Evolutionary conservation across 352 stramenopile genomes (phyloP), one percentile per base, ranked within the genome.

Genomic region (Phytophthora pseudosyringae): DNA sequence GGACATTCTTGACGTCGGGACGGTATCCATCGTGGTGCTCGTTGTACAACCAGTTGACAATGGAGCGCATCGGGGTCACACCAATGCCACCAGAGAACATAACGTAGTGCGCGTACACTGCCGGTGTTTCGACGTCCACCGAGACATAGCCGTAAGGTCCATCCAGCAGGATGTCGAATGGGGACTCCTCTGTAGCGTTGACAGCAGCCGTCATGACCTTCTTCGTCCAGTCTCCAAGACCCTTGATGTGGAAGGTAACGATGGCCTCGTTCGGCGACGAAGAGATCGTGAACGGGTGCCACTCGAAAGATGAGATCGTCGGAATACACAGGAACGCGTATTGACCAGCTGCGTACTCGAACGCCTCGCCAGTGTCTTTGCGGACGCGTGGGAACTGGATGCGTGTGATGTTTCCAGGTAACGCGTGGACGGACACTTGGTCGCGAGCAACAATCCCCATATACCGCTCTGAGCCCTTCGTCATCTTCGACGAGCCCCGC

Each of bases 231-330:
- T 93, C 82, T 3, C 83, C 85, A 1, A 78, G 31, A 5, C 61
- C 57, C 32, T 79, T 80, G 57, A 95, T 84, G 59, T 90, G 78
- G 55, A 95, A 76, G 4, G 67, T 83, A 13, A 90, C 67, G 61
- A 83, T 69, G 47, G 69, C 12, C 72, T 95, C 81, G n/a, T 78
- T 55, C 2, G 84, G 86, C 2, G 82, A 76, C 25, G 80, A 93
- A 9, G 83, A 88, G 40, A 97, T 83, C 13, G 86, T 93, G 64
- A 96, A 96, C 41, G 90, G 90, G 60, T 97, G 90, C 88, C 90
- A 97, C 75, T 96, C 68, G 0, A 88, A 45, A 10, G 39, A 33
- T 7, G 73, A 86, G 21, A 97, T 65, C 6, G 44, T 35, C 1
- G 85, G 87, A 0, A 97, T 60, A 64, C 89, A 92, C n/a, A 97